phyloP scores from a whole-genome alignment of 1,284 basidiomycete genomes.

The Puccinia sorghi region DNA sequence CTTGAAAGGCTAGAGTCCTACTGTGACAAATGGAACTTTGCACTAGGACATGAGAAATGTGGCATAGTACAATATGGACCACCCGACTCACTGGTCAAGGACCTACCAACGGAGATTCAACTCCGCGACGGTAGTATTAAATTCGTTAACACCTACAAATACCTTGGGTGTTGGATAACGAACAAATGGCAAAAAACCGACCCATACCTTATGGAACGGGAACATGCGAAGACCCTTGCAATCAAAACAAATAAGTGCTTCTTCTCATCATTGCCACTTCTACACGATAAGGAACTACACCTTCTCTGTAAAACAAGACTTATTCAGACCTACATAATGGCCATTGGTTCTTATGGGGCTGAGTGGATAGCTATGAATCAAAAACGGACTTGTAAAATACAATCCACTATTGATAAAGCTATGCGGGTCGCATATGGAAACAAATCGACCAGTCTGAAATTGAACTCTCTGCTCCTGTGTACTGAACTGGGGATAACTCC shows the following conservation, averaged over 20 bases:
- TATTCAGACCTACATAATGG: slow-evolving; percentile 12
- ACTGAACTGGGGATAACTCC: slow-evolving; percentile 6
- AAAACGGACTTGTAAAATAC: not conserved
- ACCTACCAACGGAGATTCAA: not conserved
- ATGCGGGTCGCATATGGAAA: not conserved
- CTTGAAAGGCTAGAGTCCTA: not conserved
- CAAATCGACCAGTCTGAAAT: not conserved
- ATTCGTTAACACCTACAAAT: not conserved
- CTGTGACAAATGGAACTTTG: slow-evolving; percentile 18
- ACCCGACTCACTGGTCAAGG: not conserved
- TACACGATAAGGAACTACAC: slow-evolving; percentile 1
- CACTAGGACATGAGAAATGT: slow-evolving; percentile 29
- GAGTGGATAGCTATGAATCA: slow-evolving; percentile 17
- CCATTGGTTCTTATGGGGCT: not conserved
- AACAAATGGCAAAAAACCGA: not conserved
- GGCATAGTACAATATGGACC: slow-evolving; percentile 5
- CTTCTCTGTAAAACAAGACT: not conserved
- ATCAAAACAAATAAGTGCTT: not conserved
- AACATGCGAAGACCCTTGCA: not conserved
- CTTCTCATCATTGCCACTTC: not conserved
- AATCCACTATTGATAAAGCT: not conserved
- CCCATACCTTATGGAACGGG: not conserved
- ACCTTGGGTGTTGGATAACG: not conserved
- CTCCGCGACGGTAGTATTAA: too few species aligned
- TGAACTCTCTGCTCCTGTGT: not conserved